Percentiles rank a stretch among this genome's conserved stretches.
Conservation (phyloP, 257 asterid genomes). For the Ophiorrhiza pumila region DNA sequence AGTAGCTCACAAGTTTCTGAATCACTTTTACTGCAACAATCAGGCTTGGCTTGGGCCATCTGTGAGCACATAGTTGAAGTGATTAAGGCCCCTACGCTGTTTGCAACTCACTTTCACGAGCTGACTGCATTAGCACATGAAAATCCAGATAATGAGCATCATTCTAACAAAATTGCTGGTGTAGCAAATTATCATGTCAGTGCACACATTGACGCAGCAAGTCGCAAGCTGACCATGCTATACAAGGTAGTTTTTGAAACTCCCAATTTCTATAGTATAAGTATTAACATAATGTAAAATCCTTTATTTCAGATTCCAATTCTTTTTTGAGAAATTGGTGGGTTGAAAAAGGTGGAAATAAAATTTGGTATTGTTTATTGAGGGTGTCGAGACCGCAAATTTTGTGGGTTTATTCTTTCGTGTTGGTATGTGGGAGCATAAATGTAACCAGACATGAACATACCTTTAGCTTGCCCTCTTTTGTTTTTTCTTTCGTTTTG, state of each 20-base stretch:
- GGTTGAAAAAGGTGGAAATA: neutral
- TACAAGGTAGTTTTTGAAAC: constrained; percentile 57
- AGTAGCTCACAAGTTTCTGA: neutral
- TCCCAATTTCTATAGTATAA: constrained; percentile 10
- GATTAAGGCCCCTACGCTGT: constrained; percentile 84
- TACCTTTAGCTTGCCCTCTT: neutral
- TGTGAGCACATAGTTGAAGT: constrained; percentile 88
- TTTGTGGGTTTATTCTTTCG: neutral
- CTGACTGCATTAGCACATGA: constrained; percentile 80
- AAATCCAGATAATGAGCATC: constrained; percentile 34
- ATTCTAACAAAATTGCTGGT: constrained; percentile 49
- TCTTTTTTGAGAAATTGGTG: neutral
- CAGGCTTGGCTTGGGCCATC: constrained; percentile 98
- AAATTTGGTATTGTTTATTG: neutral
- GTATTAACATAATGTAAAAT: neutral
- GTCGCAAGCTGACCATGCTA: constrained; percentile 95
- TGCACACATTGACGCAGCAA: constrained; percentile 87
- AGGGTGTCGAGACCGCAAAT: constrained; percentile 1
- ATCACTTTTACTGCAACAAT: constrained; percentile 4
- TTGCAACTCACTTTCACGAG: constrained; percentile 99
- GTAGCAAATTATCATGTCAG: constrained; percentile 91
- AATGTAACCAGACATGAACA: neutral
- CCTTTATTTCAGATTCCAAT: neutral
- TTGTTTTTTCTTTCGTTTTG: neutral
- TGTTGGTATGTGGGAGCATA: neutral